phyloP scores from a whole-genome alignment of 768 basidiomycete genomes.

The Leccinum variicolor region DNA sequence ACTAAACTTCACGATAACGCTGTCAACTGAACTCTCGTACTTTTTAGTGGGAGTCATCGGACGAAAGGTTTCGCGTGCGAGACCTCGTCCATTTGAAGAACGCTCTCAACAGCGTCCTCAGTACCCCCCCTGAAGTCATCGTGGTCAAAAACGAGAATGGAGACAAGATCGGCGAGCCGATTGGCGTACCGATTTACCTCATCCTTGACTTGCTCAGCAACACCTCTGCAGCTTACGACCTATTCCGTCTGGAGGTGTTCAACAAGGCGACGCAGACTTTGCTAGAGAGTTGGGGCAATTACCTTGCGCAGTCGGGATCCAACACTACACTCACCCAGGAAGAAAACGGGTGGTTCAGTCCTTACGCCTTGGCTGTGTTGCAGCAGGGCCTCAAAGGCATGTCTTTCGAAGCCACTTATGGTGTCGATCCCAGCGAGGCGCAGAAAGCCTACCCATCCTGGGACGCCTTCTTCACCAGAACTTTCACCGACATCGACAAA shows the following conservation, averaged over 20 bases:
- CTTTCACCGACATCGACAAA: constrained; percentile 19
- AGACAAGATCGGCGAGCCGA: constrained; percentile 11
- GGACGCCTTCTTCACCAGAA: constrained; percentile 56
- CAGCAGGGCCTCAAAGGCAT: background rate
- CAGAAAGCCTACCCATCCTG: constrained; percentile 24
- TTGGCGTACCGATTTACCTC: constrained; percentile 17
- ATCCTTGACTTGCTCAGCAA: constrained; percentile 21
- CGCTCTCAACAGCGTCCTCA: background rate
- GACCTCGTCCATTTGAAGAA: background rate
- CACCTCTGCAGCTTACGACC: constrained; percentile 17
- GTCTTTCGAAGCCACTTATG: background rate
- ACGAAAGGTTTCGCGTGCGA: background rate
- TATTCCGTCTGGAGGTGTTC: constrained; percentile 9
- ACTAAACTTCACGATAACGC: background rate
- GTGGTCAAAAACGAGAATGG: background rate
- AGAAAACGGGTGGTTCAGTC: background rate
- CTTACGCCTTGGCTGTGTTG: background rate
- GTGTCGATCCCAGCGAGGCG: background rate
- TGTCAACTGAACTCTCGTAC: background rate
- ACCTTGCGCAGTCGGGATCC: constrained; percentile 3
- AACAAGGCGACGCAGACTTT: background rate
- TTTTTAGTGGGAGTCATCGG: background rate
- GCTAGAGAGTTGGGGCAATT: constrained; percentile 1
- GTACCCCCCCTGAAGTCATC: background rate
- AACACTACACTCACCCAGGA: constrained; percentile 2